These are phyloP conservation scores for Trypanosoma mega DNA, from an alignment of 208 protist species.

Conservation along the genomic window DNA sequence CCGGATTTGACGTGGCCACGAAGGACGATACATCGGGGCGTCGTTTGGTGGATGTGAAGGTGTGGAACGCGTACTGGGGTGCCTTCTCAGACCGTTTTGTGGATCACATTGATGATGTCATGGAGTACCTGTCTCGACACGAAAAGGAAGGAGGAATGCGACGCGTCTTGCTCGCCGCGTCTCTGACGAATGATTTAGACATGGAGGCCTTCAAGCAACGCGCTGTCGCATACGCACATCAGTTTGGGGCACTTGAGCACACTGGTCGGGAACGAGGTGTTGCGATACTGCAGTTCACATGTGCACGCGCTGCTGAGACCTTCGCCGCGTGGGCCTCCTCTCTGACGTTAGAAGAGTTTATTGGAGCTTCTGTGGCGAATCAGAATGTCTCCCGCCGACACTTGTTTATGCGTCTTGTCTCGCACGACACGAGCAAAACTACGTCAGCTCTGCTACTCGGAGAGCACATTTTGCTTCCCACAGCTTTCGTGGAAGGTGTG, in stretches of 20 bases:
- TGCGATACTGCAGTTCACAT: slow-evolving; percentile 63
- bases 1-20: neutral
- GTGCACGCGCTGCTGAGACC: slow-evolving; percentile 37
- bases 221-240: slow-evolving; percentile 29
- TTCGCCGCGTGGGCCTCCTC: slow-evolving; percentile 35
- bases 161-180: slow-evolving; percentile 20
- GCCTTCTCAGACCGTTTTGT: slow-evolving; percentile 32
- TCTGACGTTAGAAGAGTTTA: slow-evolving; percentile 16
- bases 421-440: slow-evolving; percentile 30
- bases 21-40: neutral
- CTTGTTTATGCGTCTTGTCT: slow-evolving; percentile 30
- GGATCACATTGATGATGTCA: slow-evolving; percentile 23
- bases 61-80: slow-evolving; percentile 75
- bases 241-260: slow-evolving; percentile 59
- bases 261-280: slow-evolving; percentile 33
- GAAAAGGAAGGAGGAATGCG: neutral
- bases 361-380: neutral
- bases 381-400: neutral
- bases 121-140: slow-evolving; percentile 10
- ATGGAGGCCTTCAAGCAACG: slow-evolving; percentile 19
- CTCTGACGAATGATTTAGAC: slow-evolving; percentile 12
- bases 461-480: slow-evolving; percentile 54
- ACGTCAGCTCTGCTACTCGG: slow-evolving; percentile 47
- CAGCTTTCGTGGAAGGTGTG: slow-evolving; percentile 53
- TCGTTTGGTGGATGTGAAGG: slow-evolving; percentile 28